These are phyloP conservation scores for Populus hybrid DNA, from an alignment of 441 rosid genomes.

Conservation along the genomic window DNA sequence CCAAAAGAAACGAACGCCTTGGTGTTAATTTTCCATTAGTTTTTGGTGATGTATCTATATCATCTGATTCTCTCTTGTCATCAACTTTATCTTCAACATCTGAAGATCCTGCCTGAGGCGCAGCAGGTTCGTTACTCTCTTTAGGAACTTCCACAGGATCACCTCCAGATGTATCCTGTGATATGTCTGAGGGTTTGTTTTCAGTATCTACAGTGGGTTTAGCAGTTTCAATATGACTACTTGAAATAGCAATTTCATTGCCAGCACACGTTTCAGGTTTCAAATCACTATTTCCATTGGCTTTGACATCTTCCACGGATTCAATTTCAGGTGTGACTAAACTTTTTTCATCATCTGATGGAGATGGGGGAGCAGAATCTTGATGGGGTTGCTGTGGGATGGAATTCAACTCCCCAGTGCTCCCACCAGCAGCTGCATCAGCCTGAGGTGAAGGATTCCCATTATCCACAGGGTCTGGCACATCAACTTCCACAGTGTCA, in stretches of 20 bases:
- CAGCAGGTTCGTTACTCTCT: constrained; percentile 23
- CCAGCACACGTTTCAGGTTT: constrained; percentile 15
- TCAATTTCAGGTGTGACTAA: constrained; percentile 31
- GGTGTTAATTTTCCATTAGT: constrained; percentile 35
- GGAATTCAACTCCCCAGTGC: constrained; percentile 1
- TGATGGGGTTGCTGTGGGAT: constrained; percentile 9
- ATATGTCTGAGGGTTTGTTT: neutral
- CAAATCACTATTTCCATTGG: constrained; percentile 25
- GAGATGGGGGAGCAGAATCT: constrained; percentile 21
- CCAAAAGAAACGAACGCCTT: constrained; percentile 48
- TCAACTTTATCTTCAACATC: constrained; percentile 33
- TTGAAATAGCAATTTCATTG: constrained; percentile 10
- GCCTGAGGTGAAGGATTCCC: neutral
- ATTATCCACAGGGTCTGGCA: constrained; percentile 10
- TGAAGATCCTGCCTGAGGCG: constrained; percentile 32
- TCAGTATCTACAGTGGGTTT: neutral
- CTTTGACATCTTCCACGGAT: constrained; percentile 18
- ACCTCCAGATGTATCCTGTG: constrained; percentile 19
- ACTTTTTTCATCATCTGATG: constrained; percentile 28
- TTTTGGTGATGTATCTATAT: constrained; percentile 26
- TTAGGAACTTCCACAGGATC: constrained; percentile 21
- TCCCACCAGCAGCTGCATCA: neutral
- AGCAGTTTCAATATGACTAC: constrained; percentile 2
- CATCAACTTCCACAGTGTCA: constrained; percentile 14
- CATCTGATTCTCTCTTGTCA: constrained; percentile 28